These are phyloP conservation scores for Metarhizium anisopliae DNA, from an alignment of 2,329 filamentous ascomycete species.

Conservation along the genomic window DNA sequence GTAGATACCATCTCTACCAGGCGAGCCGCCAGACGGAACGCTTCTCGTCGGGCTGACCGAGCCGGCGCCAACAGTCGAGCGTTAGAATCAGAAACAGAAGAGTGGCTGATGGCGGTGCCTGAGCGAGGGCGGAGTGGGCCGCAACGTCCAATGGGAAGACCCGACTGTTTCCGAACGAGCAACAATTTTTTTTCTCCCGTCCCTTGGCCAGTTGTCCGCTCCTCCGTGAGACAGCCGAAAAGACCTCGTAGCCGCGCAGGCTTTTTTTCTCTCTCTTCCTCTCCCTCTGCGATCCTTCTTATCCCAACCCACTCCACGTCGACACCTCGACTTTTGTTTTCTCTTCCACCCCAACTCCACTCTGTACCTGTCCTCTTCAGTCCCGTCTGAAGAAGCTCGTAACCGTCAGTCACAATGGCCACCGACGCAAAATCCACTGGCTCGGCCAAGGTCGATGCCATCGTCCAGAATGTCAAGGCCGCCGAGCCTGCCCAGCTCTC, in stretches of 20 bases:
- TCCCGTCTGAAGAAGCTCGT: not conserved
- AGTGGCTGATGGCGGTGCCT: slow-evolving; percentile 1
- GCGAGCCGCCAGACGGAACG: too few species aligned
- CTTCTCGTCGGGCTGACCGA: not conserved
- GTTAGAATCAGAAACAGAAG: not conserved
- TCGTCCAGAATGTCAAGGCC: slow-evolving; percentile 32
- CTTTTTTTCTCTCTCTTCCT: slow-evolving; percentile 1
- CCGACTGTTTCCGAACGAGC: slow-evolving; percentile 8
- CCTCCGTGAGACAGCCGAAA: not conserved
- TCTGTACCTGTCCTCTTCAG: slow-evolving; percentile 5
- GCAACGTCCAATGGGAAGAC: slow-evolving; percentile 5
- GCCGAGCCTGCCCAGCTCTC: slow-evolving; percentile 33
- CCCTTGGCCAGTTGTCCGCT: not conserved
- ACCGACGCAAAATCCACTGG: slow-evolving; percentile 25
- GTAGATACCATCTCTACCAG: too few species aligned
- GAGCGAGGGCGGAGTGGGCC: not conserved
- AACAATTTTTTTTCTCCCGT: not conserved
- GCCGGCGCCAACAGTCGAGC: not conserved
- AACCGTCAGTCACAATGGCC: slow-evolving; percentile 32
- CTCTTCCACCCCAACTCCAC: slow-evolving; percentile 7
- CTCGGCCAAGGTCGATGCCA: slow-evolving; percentile 36
- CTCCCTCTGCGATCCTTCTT: not conserved
- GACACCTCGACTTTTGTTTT: not conserved
- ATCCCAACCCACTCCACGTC: slow-evolving; percentile 1
- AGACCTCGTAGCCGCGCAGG: not conserved